These are phyloP conservation scores for Candida piceae DNA, from an alignment of 805 yeast species.

Conservation along the genomic window DNA sequence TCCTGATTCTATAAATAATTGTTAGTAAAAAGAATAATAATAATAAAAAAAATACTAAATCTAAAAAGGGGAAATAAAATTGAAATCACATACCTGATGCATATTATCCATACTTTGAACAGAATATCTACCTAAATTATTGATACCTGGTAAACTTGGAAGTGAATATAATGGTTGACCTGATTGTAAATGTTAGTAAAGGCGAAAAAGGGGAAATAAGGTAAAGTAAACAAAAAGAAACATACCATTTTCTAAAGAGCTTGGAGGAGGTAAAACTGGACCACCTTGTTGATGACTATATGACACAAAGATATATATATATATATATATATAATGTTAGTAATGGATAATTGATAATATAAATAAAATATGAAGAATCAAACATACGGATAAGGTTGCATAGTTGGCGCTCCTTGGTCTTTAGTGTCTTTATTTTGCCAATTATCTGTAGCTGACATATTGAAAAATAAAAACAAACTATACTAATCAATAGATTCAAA, in stretches of 20 bases:
- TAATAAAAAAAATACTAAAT: no score
- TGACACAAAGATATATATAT: neutral
- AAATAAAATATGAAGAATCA: neutral
- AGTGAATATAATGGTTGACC: constrained; percentile 45
- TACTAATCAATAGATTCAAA: neutral
- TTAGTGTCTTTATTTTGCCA: constrained; percentile 10
- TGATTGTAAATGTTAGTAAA: constrained; percentile 17
- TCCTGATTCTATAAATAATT: constrained; percentile 22
- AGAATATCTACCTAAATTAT: constrained; percentile 41
- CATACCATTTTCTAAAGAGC: constrained; percentile 43
- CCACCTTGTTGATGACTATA: constrained; percentile 47
- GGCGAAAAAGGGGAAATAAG: no score
- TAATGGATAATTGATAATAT: neutral
- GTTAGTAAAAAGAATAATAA: no score
- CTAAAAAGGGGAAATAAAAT: no score
- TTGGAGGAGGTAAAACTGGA: constrained; percentile 59
- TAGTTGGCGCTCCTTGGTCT: constrained; percentile 6
- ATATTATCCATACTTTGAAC: constrained; percentile 42
- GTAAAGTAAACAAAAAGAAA: no score
- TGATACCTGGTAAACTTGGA: constrained; percentile 49
- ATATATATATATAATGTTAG: neutral
- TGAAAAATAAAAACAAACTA: neutral
- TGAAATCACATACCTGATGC: constrained; percentile 24
- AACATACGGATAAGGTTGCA: constrained; percentile 14
- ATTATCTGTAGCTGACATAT: constrained; percentile 11